Conservation (phyloP, 129 eudicot genomes). For the Erigeron canadensis region DNA sequence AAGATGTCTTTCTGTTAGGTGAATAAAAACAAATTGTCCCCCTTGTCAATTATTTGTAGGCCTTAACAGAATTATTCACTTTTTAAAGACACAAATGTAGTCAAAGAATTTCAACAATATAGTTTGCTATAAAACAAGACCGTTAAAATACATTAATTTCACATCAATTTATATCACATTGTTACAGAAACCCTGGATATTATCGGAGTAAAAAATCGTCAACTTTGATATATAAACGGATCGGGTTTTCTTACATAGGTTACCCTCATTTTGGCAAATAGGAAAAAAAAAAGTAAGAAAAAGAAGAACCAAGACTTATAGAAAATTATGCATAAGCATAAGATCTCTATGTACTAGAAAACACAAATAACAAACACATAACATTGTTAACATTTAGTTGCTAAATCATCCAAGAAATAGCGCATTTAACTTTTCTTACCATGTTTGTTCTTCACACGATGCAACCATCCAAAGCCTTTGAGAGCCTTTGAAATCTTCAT, state of each 20-base stretch:
- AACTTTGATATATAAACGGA: too few relatives aligned
- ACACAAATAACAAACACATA: background rate
- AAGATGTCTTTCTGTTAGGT: background rate
- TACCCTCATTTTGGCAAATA: background rate
- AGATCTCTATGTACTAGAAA: background rate
- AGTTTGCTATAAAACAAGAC: background rate
- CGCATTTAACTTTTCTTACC: slow-evolving; percentile 39
- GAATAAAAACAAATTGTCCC: background rate
- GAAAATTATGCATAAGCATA: background rate
- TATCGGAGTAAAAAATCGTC: too few relatives aligned
- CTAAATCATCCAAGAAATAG: slow-evolving; percentile 9
- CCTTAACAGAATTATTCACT: background rate
- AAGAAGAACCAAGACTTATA: background rate
- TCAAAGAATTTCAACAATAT: background rate
- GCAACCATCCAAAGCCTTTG: slow-evolving; percentile 84
- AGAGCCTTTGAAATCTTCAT: slow-evolving; percentile 69
- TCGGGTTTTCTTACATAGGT: too few relatives aligned
- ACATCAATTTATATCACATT: too few relatives aligned
- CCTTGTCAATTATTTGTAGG: background rate
- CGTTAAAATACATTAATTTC: too few relatives aligned
- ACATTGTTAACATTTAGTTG: slow-evolving; percentile 13
- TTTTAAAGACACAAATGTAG: background rate
- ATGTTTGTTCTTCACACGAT: slow-evolving; percentile 52
- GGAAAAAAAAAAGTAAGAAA: background rate
- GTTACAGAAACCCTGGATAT: too few relatives aligned